Evolutionary conservation across 2,329 filamentous ascomycete species (phyloP), one percentile per base, ranked within the genome.

Genomic region (Talaromyces amestolkiae): DNA sequence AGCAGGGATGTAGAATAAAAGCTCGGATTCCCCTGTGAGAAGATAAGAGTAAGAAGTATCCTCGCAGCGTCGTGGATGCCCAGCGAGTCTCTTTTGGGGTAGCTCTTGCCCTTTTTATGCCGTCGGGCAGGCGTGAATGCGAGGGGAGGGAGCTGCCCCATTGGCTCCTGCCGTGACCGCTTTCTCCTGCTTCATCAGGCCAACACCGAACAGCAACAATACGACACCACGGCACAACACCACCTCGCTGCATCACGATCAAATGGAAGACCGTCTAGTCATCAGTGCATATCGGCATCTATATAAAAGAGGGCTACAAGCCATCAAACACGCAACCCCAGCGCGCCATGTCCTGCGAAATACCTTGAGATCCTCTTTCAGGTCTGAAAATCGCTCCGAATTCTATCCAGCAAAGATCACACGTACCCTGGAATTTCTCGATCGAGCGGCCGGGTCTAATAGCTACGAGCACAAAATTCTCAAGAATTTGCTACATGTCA

Each of bases 281-380:
- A 64, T 84, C 64, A 78, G 80, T 69, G 84, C 85, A 61, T 89
- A 89, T 72, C 84, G 87, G 66, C 80, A 83, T 63, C 77, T 89
- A 49, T 85, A 85, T 69, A 82, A 84, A 31, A 79, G 82, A 35
- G 78, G 80, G 9, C 76, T 88, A 22, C 81, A 81, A 61, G 85
- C 85, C 3, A 77, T 87, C 62, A 82, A 84, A 64, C 87, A 85
- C 74, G 83, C 86, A 1, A 82, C 80, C 58, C 87, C 87, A 11
- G 81, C 83, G 22, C 84, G 86, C 63, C 82, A 83, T 75, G 81
- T 84, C 2, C 73, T 87, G 19, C 81, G 81, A 60, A 75, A 81
- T 61, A 78, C 75, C 33, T 68, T 83, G 47, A 77, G 78, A 60
- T 73, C 74, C 9, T 70, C 79, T 31, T 83, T 82, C 72, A 77